Conservation (phyloP, 345 rosid genomes). For the Eucalyptus decipiens region DNA sequence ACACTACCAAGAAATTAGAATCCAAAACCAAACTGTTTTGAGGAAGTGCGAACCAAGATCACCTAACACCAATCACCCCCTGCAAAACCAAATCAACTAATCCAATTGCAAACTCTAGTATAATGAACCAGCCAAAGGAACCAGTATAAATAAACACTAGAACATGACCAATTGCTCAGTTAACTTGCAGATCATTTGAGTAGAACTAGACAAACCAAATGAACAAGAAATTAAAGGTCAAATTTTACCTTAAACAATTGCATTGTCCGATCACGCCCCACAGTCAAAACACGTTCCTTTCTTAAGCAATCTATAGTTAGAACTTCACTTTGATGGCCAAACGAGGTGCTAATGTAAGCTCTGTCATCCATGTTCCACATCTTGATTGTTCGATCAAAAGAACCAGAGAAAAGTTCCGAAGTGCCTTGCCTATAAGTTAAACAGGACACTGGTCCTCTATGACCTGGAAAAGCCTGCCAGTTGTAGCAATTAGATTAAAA, state of each 20-base stretch:
- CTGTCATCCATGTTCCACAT: conserved; percentile 91
- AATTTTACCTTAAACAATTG: conserved; percentile 39
- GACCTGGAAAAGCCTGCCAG: conserved; percentile 89
- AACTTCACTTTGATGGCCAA: conserved; percentile 86
- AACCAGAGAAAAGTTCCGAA: conserved; percentile 91
- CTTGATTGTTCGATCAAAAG: conserved; percentile 88
- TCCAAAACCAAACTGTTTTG: background rate
- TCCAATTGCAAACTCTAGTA: background rate
- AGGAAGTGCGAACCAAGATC: background rate
- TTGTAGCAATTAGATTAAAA: background rate
- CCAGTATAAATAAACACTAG: background rate
- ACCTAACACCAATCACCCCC: background rate
- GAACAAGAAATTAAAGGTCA: background rate
- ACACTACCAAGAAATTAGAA: background rate
- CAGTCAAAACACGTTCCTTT: conserved; percentile 70
- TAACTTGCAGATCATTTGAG: background rate
- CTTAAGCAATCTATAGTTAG: conserved; percentile 61
- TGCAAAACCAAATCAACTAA: background rate
- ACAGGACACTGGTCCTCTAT: conserved; percentile 74
- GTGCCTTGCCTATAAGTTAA: conserved; percentile 82
- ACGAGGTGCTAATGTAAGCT: conserved; percentile 58
- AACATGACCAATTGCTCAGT: background rate
- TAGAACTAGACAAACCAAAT: background rate
- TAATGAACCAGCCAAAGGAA: background rate
- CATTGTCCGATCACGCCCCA: conserved; percentile 89